These are phyloP conservation scores for Paramyrothecium roridum DNA, from an alignment of 2,329 filamentous ascomycete genomes.

Conservation along the genomic window DNA sequence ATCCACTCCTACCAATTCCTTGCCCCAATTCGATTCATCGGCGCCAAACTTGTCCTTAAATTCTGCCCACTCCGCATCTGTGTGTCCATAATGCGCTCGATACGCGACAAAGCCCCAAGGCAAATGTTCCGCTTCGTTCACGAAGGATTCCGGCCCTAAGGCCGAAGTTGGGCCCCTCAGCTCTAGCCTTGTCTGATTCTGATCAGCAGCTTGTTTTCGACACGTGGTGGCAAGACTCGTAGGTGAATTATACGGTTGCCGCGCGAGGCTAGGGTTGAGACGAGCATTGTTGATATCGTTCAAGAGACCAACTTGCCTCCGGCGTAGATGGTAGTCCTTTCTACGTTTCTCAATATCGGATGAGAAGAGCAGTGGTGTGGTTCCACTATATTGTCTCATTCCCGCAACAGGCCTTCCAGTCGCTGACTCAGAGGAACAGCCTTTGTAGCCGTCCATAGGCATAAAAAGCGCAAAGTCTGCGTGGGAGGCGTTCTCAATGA, in stretches of 20 bases:
- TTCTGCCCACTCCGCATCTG: conserved; percentile 15
- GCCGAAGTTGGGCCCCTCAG: conserved; percentile 4
- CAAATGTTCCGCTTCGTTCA: not conserved
- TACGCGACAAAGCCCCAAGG: conserved; percentile 20
- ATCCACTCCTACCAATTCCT: conserved; percentile 4
- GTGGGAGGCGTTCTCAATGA: conserved; percentile 12
- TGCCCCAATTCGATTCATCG: conserved; percentile 20
- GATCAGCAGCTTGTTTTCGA: conserved; percentile 6
- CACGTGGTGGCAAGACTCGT: not conserved
- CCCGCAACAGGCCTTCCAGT: conserved; percentile 2
- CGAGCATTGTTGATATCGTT: conserved; percentile 1
- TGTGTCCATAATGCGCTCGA: conserved; percentile 12
- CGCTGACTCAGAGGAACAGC: conserved; percentile 3
- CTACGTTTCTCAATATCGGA: conserved; percentile 4
- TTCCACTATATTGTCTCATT: not conserved
- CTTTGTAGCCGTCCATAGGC: conserved; percentile 23
- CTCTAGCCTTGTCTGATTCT: conserved; percentile 9
- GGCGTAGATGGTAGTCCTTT: conserved; percentile 8
- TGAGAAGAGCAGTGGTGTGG: conserved; percentile 5
- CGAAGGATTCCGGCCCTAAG: not conserved
- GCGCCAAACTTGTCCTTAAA: conserved; percentile 20
- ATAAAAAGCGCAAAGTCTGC: conserved; percentile 21
- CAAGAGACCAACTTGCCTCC: conserved; percentile 2
- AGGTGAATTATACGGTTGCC: conserved; percentile 3
- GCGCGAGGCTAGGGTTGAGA: not conserved